Base-by-base conservation (phyloP, 768 basidiomycete genomes). In the Trichaptum fuscoviolaceum region DNA sequence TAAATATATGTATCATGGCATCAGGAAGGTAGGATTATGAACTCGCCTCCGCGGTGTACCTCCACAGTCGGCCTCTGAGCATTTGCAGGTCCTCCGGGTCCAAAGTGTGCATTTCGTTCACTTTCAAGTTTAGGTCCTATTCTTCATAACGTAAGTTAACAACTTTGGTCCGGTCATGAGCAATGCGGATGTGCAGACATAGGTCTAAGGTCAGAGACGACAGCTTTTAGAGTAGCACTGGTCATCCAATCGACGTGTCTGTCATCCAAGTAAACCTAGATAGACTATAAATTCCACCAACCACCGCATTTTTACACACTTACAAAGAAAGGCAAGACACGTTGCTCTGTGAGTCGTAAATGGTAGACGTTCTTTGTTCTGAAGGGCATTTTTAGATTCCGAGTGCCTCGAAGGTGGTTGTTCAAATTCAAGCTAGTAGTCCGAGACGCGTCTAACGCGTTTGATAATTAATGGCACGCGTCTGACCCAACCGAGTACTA, bases 211-310 rank as follows among this genome's bases (percentile, higher is more conserved):
- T 94, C 93, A 10, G 85, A 83, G 1, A 97, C 82, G 20, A 96
- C 91, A 70, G 87, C 85, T 72, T 95, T 93, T 1, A 96, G 79
- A 57, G 91, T 82, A 26, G 76, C 71, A 71, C 96, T 94, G 7
- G 90, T 87, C 94, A 97, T 96, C 95, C 95, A 97, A 65, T 87
- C 82, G 18, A 92, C 76, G 79, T 97, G 95, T 12, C 86, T 84
- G 69, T 93, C 92, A 73, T 97, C 95, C 30, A 97, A 85, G 75
- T 95, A 96, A 4, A 95, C 77, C 89, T 91, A 68, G 64, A 36
- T 57, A 8, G 63, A 10, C 61, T 65, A 35, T 9, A 59, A 66
- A 71, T 69, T 64, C 64, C 25, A 57, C 25, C 67, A 57, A 67
- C 64, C 26, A 57, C 42, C 59, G 65, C 63, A 35, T 65, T 52